phyloP scores from a whole-genome alignment of 495 filamentous ascomycete genomes.

The Annulohypoxylon maeteangense region DNA sequence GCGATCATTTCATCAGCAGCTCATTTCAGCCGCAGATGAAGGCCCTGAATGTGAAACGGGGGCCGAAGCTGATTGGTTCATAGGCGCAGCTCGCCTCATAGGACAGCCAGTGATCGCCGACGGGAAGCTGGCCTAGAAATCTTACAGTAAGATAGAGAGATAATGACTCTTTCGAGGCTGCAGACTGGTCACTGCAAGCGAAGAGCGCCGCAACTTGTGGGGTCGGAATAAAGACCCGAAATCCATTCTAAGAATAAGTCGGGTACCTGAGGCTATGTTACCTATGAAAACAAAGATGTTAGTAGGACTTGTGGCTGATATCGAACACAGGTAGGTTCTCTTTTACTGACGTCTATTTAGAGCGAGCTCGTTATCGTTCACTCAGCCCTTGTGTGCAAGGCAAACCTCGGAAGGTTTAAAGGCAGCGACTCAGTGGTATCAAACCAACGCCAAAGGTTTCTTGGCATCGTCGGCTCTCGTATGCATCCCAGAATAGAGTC shows the following conservation, averaged over 20 bases:
- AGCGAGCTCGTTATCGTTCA: background rate
- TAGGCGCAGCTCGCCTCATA: constrained; percentile 1
- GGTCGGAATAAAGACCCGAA: constrained; percentile 13
- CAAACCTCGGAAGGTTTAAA: background rate
- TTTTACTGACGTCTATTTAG: background rate
- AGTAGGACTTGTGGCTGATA: background rate
- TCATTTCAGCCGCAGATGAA: constrained; percentile 29
- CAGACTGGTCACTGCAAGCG: background rate
- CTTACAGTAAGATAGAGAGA: constrained; percentile 1
- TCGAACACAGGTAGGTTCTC: background rate
- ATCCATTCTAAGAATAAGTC: constrained; percentile 19
- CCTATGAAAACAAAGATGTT: background rate
- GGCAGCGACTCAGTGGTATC: background rate
- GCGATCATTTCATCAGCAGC: background rate
- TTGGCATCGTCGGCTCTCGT: background rate
- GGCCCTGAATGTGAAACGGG: constrained; percentile 12
- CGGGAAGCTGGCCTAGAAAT: background rate
- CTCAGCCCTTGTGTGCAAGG: background rate
- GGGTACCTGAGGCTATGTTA: background rate
- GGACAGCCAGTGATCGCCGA: background rate
- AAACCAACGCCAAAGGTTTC: background rate
- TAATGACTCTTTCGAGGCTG: constrained; percentile 1
- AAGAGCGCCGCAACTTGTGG: constrained; percentile 1
- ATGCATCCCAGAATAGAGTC: constrained; percentile 23
- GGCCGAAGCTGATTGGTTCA: constrained; percentile 13